Conservation (phyloP, 1,284 basidiomycete species). For the Sanguinoderma infundibulare region DNA sequence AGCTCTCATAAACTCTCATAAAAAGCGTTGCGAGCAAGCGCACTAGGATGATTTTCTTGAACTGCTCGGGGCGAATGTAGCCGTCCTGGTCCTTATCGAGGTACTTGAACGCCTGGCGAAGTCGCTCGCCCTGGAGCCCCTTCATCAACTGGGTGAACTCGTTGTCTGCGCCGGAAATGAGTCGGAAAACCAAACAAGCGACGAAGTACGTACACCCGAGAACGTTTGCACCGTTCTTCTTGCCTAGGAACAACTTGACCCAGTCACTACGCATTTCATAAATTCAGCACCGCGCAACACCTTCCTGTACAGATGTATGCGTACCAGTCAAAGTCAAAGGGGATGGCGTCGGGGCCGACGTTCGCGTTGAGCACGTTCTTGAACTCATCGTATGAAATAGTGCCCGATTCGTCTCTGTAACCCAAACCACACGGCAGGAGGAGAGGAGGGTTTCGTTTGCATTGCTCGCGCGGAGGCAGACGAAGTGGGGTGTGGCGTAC, state of each 20-base stretch:
- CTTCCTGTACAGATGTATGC: slow-evolving; percentile 26
- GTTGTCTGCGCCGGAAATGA: slow-evolving; percentile 60
- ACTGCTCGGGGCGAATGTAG: slow-evolving; percentile 90
- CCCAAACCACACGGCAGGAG: not conserved
- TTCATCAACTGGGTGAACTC: slow-evolving; percentile 98
- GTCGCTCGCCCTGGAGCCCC: slow-evolving; percentile 92
- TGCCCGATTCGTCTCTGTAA: slow-evolving; percentile 81
- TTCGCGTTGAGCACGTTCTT: slow-evolving; percentile 87
- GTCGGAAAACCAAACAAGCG: too few relatives aligned
- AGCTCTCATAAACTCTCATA: not conserved
- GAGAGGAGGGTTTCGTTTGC: slow-evolving; percentile 4
- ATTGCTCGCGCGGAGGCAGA: too few relatives aligned
- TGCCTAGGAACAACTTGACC: slow-evolving; percentile 93
- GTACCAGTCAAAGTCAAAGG: slow-evolving; percentile 93
- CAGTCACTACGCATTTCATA: slow-evolving; percentile 75
- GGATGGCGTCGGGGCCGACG: slow-evolving; percentile 81
- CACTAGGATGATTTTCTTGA: slow-evolving; percentile 91
- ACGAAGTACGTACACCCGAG: slow-evolving; percentile 76
- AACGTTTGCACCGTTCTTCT: slow-evolving; percentile 87
- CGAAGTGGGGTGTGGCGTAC: slow-evolving; percentile 50
- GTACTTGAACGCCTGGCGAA: slow-evolving; percentile 92
- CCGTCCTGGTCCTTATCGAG: slow-evolving; percentile 89
- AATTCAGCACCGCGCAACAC: slow-evolving; percentile 9
- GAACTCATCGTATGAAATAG: slow-evolving; percentile 92
- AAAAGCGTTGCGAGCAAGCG: not conserved